These are phyloP conservation scores for Selenicereus undatus DNA, from an alignment of 148 eudicot species.

Conservation along the genomic window DNA sequence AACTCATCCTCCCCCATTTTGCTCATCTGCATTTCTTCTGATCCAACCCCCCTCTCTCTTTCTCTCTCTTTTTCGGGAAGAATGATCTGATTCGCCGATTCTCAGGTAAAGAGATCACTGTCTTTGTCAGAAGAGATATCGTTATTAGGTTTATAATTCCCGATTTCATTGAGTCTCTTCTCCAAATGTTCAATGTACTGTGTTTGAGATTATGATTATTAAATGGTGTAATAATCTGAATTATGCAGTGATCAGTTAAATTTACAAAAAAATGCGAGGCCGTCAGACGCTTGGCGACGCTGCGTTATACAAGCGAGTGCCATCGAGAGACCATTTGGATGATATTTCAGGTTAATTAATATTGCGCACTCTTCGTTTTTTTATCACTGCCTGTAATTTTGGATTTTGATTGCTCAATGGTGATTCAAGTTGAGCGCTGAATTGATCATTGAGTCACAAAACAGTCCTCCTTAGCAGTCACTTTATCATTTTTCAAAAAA, in stretches of 20 bases:
- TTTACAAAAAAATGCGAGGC: constrained; percentile 48
- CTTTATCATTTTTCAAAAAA: not conserved
- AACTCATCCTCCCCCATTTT: not conserved
- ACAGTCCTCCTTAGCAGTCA: not conserved
- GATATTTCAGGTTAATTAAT: constrained; percentile 34
- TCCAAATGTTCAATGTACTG: not conserved
- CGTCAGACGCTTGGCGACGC: constrained; percentile 41
- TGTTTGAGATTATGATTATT: no score
- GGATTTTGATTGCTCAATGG: not conserved
- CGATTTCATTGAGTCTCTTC: not conserved
- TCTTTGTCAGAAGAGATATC: not conserved
- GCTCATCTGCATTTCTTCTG: not conserved
- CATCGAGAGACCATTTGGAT: constrained; percentile 48
- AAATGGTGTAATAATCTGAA: no score
- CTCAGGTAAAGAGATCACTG: not conserved
- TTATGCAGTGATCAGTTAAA: not conserved
- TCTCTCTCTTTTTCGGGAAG: not conserved
- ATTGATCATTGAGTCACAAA: not conserved
- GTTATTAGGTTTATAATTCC: not conserved
- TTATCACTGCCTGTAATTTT: not conserved
- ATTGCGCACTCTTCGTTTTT: not conserved
- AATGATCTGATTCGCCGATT: not conserved
- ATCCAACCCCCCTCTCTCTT: not conserved
- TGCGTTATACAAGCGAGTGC: constrained; percentile 55
- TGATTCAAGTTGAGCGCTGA: not conserved